Percentiles rank a stretch among this genome's conserved stretches.
Evolutionary conservation across 2,329 filamentous ascomycete genomes (phyloP).

Genomic region (Berkeleyomyces basicola): DNA sequence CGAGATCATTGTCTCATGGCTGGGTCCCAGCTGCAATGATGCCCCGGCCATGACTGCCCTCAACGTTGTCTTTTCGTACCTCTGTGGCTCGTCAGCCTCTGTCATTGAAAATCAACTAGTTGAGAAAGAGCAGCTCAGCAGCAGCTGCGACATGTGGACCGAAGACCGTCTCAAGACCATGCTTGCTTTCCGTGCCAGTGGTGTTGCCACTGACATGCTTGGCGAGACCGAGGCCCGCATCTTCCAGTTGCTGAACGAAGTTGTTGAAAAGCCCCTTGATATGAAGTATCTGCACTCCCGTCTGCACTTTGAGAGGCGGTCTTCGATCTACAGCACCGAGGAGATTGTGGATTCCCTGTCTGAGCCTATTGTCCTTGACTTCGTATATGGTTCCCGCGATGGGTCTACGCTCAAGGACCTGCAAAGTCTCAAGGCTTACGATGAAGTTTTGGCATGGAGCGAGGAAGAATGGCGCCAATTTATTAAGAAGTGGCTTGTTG

Average conservation of each 20-base stretch:
- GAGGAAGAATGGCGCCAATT: slow-evolving; percentile 74
- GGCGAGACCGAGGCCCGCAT: slow-evolving; percentile 71
- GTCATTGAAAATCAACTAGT: slow-evolving; percentile 84
- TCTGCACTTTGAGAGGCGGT: slow-evolving; percentile 62
- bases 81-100: slow-evolving; percentile 85
- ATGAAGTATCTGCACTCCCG: slow-evolving; percentile 85
- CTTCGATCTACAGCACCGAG: slow-evolving; percentile 72
- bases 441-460: slow-evolving; percentile 59
- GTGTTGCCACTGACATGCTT: slow-evolving; percentile 75
- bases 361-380: slow-evolving; percentile 76
- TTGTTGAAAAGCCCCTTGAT: slow-evolving; percentile 64
- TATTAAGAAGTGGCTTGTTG: slow-evolving; percentile 65
- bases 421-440: slow-evolving; percentile 39
- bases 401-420: slow-evolving; percentile 57
- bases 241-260: slow-evolving; percentile 66
- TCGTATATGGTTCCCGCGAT: slow-evolving; percentile 73
- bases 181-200: slow-evolving; percentile 72
- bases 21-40: slow-evolving; percentile 71
- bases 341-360: slow-evolving; percentile 67
- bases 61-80: slow-evolving; percentile 65
- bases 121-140: slow-evolving; percentile 82
- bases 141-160: slow-evolving; percentile 63
- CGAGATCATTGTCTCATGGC: slow-evolving; percentile 70
- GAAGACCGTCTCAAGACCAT: slow-evolving; percentile 68
- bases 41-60: slow-evolving; percentile 52